Conservation (phyloP, 306 rosid species). For the Trifolium fragiferum region DNA sequence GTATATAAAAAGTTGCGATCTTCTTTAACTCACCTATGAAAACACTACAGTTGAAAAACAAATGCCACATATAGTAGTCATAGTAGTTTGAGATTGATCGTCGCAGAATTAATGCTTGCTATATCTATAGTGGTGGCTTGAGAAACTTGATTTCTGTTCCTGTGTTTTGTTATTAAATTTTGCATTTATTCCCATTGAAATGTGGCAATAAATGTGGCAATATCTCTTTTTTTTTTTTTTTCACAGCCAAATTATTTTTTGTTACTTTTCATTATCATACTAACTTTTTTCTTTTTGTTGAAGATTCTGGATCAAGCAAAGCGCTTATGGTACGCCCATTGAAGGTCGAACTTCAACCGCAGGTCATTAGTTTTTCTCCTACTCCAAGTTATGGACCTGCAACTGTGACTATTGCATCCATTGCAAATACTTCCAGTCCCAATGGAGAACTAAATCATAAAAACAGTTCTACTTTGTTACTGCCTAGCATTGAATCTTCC, state of each 20-base stretch:
- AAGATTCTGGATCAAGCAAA: slow-evolving; percentile 46
- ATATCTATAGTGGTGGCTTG: background rate
- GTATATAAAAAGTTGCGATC: background rate
- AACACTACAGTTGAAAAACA: background rate
- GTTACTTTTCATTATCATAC: slow-evolving; percentile 23
- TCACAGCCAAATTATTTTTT: background rate
- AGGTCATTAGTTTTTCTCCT: slow-evolving; percentile 29
- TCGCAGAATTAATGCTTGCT: slow-evolving; percentile 21
- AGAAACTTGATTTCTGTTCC: slow-evolving; percentile 19
- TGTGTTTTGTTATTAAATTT: slow-evolving; percentile 19
- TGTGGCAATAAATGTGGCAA: slow-evolving; percentile 35
- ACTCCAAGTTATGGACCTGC: slow-evolving; percentile 37
- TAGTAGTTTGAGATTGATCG: slow-evolving; percentile 7
- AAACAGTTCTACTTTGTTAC: slow-evolving; percentile 22
- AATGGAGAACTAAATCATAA: slow-evolving; percentile 37
- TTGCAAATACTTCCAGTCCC: slow-evolving; percentile 24
- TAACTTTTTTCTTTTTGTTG: slow-evolving; percentile 34
- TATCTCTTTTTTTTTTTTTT: slow-evolving; percentile 28
- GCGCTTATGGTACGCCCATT: slow-evolving; percentile 48
- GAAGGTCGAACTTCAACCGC: slow-evolving; percentile 50
- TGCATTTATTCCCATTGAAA: slow-evolving; percentile 26
- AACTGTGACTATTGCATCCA: slow-evolving; percentile 22
- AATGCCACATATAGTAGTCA: slow-evolving; percentile 26
- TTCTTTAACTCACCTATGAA: slow-evolving; percentile 2
- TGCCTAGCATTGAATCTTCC: slow-evolving; percentile 41